phyloP scores from a whole-genome alignment of 129 eudicot species.

The Solidago caesia region DNA sequence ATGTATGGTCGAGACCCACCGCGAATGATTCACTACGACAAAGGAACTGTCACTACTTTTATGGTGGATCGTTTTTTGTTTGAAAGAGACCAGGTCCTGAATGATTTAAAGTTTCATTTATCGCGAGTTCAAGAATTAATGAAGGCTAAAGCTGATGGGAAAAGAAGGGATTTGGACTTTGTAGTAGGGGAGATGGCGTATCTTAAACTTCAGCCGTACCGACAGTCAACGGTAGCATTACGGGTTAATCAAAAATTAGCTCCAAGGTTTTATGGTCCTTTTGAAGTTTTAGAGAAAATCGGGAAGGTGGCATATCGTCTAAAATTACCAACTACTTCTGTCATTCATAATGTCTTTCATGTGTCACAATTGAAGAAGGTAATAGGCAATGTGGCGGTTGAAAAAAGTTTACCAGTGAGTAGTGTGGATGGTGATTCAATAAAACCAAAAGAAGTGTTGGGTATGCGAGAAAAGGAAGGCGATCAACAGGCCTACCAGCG shows the following conservation, averaged over 20 bases:
- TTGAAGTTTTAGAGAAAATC: background rate
- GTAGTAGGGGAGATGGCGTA: background rate
- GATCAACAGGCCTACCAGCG: background rate
- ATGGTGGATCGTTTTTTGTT: background rate
- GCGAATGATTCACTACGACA: background rate
- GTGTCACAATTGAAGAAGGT: background rate
- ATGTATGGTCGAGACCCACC: background rate
- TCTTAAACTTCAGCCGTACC: slow-evolving; percentile 10
- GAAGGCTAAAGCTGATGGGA: background rate
- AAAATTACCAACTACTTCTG: background rate
- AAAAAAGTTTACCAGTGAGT: no score
- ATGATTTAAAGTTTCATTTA: background rate
- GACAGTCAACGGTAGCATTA: background rate
- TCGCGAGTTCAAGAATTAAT: background rate
- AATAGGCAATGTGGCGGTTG: background rate
- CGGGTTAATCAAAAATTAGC: background rate
- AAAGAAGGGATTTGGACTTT: background rate
- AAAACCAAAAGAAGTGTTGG: no score
- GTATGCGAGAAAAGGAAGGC: no score
- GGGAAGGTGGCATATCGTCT: background rate
- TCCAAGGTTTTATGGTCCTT: background rate
- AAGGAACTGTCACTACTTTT: background rate
- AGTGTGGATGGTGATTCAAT: no score
- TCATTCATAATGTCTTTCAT: background rate
- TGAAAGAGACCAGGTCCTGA: background rate